Evolutionary conservation across 768 basidiomycete genomes (phyloP), one percentile per base, ranked within the genome.

Genomic region (Epithele typhae): DNA sequence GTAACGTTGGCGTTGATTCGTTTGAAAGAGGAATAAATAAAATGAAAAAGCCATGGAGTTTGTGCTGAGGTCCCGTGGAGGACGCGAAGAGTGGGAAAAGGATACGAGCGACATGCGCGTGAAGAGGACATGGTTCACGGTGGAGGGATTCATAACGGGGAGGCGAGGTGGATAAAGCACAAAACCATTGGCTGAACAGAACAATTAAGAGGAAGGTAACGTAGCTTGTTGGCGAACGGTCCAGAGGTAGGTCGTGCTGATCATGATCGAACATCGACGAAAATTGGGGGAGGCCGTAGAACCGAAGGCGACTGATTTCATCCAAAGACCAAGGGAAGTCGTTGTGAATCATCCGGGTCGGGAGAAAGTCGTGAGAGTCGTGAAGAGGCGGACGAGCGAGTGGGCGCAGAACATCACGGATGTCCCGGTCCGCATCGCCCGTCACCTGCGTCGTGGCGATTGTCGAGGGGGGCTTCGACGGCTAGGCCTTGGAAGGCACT

Each of bases 401-500:
- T n/a, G n/a, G n/a, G n/a, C n/a, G n/a, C n/a, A n/a, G n/a, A n/a
- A n/a, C n/a, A n/a, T 32, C 30, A 32, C 15, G 30, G 43, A 21
- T 6, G 15, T 27, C 22, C 41, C 32, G 40, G 30, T 8, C 15
- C 34, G 22, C n/a, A n/a, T n/a, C n/a, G n/a, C n/a, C n/a, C n/a
- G n/a, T n/a, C n/a, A n/a, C n/a, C n/a, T n/a, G n/a, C n/a, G n/a
- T n/a, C n/a, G n/a, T n/a, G n/a, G n/a, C n/a, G n/a, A n/a, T n/a
- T n/a, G n/a, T n/a, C n/a, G n/a, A n/a, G n/a, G n/a, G 35, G 32
- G 18, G 22, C 42, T 32, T 6, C 19, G 33, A 19, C 18, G 35
- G 15, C 40, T 46, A 56, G 22, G 55, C 55, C 40, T 40, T 47
- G 21, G 51, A 51, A 11, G 49, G 50, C 1, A 53, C 35, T n/a